Base-by-base conservation (phyloP, 805 yeast species). In the Metschnikowia drakensbergensis region DNA sequence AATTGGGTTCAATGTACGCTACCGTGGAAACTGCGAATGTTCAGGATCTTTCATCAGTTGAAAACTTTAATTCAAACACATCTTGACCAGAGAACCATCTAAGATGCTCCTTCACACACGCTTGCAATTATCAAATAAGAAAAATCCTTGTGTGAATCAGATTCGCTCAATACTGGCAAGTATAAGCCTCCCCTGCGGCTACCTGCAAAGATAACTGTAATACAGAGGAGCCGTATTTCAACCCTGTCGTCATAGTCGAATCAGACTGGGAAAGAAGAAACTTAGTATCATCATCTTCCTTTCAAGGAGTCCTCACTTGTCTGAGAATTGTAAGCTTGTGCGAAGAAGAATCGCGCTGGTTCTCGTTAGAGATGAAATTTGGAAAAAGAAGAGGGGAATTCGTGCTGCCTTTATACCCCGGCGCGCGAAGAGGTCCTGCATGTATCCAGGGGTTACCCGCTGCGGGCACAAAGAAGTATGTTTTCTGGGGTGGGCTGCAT, bases 21-120 rank as follows among this genome's bases (percentile, higher is more conserved):
- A 84, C 91, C 94, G 94, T 81, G 92, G 91, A 86, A 85, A 86
- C 94, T 86, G 94, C 92, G 94, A 86, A 85, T 85, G 94, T 84
- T 71, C 75, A 84, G 83, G 69, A 74, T 70, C 71, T 74, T 81
- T 85, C 91, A 85, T 86, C 94, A 85, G 74, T 26, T 63, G 81
- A 61, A 61, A 62, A 51, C 68, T 46, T 38, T 25, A 7, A 17
- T 6, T 22, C 35, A 11, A 32, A 33, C 34, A 33, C 45, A 27
- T 25, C 30, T 23, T 9, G 32, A 8, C 9, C 17, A 17, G 17
- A 26, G 38, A 45, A 50, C 32, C 37, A 27, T 2, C 23, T 22
- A 33, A n/a, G 11, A 45, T 37, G 46, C 63, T 54, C 61, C 55
- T 51, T 54, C 45, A 53, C 55, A 54, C 58, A 63, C 58, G 69